Conservation (phyloP, 2,329 filamentous ascomycete genomes). For the Fusarium temperatum region DNA sequence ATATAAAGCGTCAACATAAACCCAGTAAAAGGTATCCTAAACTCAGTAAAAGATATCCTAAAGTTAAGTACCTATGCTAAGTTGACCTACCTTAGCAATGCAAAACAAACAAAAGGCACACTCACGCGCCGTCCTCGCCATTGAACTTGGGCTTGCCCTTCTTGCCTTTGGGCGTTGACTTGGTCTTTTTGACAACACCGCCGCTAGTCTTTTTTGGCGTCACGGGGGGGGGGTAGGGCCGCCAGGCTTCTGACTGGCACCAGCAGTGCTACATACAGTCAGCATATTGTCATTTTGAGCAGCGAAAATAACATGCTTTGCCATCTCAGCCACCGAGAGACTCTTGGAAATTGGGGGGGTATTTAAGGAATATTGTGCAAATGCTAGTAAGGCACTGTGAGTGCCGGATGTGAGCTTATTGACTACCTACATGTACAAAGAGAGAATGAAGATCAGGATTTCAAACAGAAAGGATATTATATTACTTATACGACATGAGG, state of each 20-base stretch:
- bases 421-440: not conserved
- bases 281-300: not conserved
- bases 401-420: not conserved
- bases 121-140: not conserved
- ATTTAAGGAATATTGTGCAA: not conserved
- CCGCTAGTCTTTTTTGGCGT: not conserved
- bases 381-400: not conserved
- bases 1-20: too few species aligned
- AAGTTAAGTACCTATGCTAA: not conserved
- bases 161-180: not conserved
- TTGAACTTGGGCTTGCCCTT: not conserved
- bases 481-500: not conserved
- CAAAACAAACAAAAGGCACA: not conserved
- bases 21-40: too few species aligned
- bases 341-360: not conserved
- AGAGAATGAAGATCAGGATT: not conserved
- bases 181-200: not conserved
- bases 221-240: too few species aligned
- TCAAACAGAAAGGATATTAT: not conserved
- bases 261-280: not conserved
- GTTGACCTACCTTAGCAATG: not conserved
- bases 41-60: too few species aligned
- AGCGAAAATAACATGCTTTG: not conserved
- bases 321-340: not conserved
- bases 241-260: too few species aligned